Evolutionary conservation across 768 basidiomycete genomes (phyloP).

Genomic region (Leucocoprinus birnbaumii): DNA sequence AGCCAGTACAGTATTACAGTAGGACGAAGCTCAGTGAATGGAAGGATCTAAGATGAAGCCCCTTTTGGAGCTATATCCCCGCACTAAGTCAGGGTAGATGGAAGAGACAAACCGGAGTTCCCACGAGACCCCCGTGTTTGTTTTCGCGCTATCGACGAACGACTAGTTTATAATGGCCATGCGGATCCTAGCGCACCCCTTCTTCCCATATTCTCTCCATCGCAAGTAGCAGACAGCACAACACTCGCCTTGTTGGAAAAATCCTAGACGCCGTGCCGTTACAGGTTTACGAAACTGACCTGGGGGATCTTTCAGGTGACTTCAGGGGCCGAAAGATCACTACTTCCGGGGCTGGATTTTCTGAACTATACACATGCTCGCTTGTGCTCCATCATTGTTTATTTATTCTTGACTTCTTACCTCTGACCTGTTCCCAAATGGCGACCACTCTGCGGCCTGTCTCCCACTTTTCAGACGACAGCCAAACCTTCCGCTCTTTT

Average conservation of each 20-base stretch:
- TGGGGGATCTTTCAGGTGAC: background rate
- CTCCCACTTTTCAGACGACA: constrained; percentile 11
- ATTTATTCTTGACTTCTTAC: background rate
- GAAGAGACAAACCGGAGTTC: background rate
- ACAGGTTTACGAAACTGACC: background rate
- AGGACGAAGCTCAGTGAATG: background rate
- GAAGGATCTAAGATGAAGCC: background rate
- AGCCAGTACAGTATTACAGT: background rate
- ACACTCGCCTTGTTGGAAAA: background rate
- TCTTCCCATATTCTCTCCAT: background rate
- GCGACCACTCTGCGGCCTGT: constrained; percentile 1
- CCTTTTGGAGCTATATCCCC: constrained; percentile 1
- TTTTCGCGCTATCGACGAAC: background rate
- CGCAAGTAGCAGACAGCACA: background rate
- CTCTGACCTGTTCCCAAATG: background rate
- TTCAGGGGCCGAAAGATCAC: background rate
- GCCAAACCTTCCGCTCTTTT: constrained; percentile 1
- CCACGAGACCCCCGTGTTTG: constrained; percentile 1
- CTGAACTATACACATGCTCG: background rate
- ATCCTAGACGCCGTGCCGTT: background rate
- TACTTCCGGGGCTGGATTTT: background rate
- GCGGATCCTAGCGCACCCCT: background rate
- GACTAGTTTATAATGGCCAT: background rate
- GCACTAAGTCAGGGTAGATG: background rate
- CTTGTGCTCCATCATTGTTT: background rate